These are phyloP conservation scores for Neophaeococcomyces aloes DNA, from an alignment of 2,329 filamentous ascomycete genomes.

Conservation along the genomic window DNA sequence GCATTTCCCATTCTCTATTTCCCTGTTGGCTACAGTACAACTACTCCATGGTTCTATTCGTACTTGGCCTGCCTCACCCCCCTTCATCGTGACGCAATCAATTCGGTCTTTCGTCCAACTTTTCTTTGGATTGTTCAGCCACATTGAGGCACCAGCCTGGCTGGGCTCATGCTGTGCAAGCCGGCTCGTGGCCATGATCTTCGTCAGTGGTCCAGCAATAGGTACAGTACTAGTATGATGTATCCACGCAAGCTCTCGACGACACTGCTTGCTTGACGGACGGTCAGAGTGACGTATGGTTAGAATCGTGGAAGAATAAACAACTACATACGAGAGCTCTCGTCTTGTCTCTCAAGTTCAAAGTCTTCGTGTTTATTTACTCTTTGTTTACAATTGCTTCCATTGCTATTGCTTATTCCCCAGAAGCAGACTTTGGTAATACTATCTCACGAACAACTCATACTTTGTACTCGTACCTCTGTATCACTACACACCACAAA, in stretches of 20 bases:
- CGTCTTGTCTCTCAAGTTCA: neutral
- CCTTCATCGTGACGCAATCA: slow-evolving; percentile 5
- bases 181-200: too few species aligned
- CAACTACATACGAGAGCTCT: neutral
- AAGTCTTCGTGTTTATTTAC: neutral
- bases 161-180: too few species aligned
- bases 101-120: slow-evolving; percentile 6
- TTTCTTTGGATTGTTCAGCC: slow-evolving; percentile 14
- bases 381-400: too few species aligned
- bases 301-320: neutral
- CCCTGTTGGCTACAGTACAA: neutral
- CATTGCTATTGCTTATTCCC: too few species aligned
- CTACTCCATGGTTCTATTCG: too few species aligned
- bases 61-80: neutral
- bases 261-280: too few species aligned
- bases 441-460: too few species aligned
- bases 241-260: slow-evolving; percentile 5
- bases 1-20: neutral
- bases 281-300: slow-evolving; percentile 12
- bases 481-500: too few species aligned
- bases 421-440: too few species aligned
- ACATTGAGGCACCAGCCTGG: slow-evolving; percentile 16
- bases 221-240: too few species aligned
- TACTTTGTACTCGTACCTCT: too few species aligned
- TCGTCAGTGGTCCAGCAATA: too few species aligned